Base-by-base conservation (phyloP, 768 basidiomycete genomes). In the Galerina sulciceps region DNA sequence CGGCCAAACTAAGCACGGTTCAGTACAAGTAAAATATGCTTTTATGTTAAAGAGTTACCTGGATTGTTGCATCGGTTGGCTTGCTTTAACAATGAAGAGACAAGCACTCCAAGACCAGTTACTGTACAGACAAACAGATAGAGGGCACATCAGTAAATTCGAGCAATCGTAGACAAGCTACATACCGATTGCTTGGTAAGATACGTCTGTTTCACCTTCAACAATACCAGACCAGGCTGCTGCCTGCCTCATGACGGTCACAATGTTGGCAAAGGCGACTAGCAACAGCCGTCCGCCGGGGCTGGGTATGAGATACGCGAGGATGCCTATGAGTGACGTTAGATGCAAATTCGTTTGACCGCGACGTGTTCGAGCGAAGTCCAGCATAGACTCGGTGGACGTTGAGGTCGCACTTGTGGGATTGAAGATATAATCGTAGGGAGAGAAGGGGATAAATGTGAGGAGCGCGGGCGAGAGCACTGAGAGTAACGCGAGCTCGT, bases 41-140 rank as follows among this genome's bases (percentile, higher is more conserved):
- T 35, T 47, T 38, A 48, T 9, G 36, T 43, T n/a, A 4, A 26
- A 11, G 65, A 68, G 10, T n/a, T 68, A 89, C 90, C 76, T 61
- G 92, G 93, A 65, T 94, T 94, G 62, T 91, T 93, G 0, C 88
- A 86, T 66, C 91, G 81, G 66, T 94, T 93, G 13, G 84, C 78
- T 61, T 90, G 89, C 69, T 95, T 96, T 17, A 86, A 79, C 15
- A 93, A 62, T 1, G 88, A 84, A 0, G 89, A 82, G 5, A 89
- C 58, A 23, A 91, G 66, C 14, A 94, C 74, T 1, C 93, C 93
- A 17, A 87, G 68, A 2, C 85, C 83, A 40, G 85, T 78, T 0
- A 89, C 91, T 92, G 60, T 1, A 63, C 61, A 18, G 45, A 46
- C 45, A 41, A 37, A 6, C 31, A 13, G 26, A 46, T 58, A 18